phyloP scores from a whole-genome alignment of 2,329 filamentous ascomycete genomes.

The Colletotrichum sp. region DNA sequence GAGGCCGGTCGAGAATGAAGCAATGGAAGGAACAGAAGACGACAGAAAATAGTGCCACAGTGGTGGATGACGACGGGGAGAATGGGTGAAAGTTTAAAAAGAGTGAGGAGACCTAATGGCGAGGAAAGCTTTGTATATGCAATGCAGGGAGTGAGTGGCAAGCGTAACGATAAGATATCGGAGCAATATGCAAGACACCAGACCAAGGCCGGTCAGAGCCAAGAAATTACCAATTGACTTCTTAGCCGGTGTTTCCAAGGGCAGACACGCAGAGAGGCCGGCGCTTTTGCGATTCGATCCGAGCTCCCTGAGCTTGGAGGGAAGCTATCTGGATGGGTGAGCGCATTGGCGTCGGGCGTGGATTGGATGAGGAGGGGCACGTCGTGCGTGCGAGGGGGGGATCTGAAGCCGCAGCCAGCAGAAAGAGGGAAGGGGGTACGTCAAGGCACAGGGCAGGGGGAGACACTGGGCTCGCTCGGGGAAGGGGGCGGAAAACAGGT shows the following conservation, averaged over 20 bases:
- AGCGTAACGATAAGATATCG: conserved; percentile 23
- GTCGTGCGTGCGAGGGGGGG: not conserved
- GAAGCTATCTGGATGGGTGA: conserved; percentile 12
- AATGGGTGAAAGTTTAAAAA: not conserved
- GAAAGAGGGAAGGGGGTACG: conserved; percentile 10
- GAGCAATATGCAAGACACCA: not conserved
- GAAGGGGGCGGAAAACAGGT: conserved; percentile 9
- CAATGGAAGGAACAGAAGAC: not conserved
- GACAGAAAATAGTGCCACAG: not conserved
- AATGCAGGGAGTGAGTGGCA: conserved; percentile 19
- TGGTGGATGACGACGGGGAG: conserved; percentile 2
- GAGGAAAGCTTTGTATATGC: conserved; percentile 14
- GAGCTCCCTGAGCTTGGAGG: conserved; percentile 1
- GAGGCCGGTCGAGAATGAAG: not conserved
- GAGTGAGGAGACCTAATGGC: not conserved
- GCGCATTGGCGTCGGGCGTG: conserved; percentile 8
- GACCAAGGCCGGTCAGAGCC: not conserved
- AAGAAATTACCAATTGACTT: conserved; percentile 6
- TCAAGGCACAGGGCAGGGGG: conserved; percentile 9
- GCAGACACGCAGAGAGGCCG: not conserved
- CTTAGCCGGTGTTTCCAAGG: conserved; percentile 14
- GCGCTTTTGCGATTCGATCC: not conserved
- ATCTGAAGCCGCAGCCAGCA: not conserved
- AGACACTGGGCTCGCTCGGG: not conserved
- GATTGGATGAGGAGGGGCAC: conserved; percentile 12